Percentiles rank a stretch among this genome's conserved stretches.
Evolutionary conservation across 2,329 filamentous ascomycete species (phyloP).

Genomic region (Fusarium paranaense): DNA sequence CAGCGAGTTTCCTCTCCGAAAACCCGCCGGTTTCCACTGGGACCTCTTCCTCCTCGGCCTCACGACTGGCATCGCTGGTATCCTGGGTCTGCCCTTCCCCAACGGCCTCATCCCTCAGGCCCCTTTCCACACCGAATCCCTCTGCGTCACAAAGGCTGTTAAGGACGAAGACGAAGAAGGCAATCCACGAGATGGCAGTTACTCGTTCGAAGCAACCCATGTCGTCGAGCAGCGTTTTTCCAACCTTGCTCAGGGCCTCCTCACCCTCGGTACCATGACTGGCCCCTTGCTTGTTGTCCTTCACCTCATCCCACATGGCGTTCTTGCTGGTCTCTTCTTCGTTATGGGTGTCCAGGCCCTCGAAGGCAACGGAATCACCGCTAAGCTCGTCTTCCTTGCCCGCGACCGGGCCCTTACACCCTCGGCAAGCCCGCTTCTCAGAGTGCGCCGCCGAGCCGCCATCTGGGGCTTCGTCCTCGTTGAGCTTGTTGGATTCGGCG

Average conservation of each 20-base stretch:
- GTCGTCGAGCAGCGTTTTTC: slow-evolving; percentile 84
- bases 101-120: slow-evolving; percentile 88
- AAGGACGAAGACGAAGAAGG: slow-evolving; percentile 65
- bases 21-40: slow-evolving; percentile 89
- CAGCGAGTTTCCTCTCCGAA: slow-evolving; percentile 83
- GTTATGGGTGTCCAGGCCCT: slow-evolving; percentile 86
- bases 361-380: slow-evolving; percentile 80
- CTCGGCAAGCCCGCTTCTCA: slow-evolving; percentile 67
- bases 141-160: slow-evolving; percentile 74
- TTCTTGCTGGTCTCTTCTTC: slow-evolving; percentile 85
- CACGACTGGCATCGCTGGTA: slow-evolving; percentile 79
- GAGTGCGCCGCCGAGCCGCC: slow-evolving; percentile 70
- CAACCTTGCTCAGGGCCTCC: slow-evolving; percentile 81
- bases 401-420: slow-evolving; percentile 74
- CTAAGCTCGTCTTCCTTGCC: slow-evolving; percentile 77
- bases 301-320: slow-evolving; percentile 82
- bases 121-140: slow-evolving; percentile 82
- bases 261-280: slow-evolving; percentile 83
- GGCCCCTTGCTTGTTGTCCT: slow-evolving; percentile 79
- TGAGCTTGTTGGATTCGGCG: slow-evolving; percentile 77
- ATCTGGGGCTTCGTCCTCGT: slow-evolving; percentile 78
- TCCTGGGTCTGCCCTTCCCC: slow-evolving; percentile 83
- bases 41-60: slow-evolving; percentile 84
- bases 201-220: slow-evolving; percentile 64
- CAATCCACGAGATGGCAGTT: slow-evolving; percentile 65